phyloP scores from a whole-genome alignment of 2,329 filamentous ascomycete species.

The Macrophomina phaseolina region DNA sequence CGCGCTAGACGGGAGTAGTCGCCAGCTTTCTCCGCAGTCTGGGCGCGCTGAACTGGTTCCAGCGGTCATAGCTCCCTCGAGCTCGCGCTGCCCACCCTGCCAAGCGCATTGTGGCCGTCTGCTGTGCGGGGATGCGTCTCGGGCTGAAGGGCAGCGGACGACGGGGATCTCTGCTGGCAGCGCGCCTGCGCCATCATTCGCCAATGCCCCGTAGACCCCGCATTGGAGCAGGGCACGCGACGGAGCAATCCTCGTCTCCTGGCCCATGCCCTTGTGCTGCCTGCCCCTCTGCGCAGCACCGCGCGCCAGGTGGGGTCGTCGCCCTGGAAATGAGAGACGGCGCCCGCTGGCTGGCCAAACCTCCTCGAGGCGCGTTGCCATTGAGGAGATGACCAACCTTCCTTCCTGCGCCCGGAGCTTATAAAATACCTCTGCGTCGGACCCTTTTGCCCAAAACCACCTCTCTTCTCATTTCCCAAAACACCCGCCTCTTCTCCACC shows the following conservation, averaged over 20 bases:
- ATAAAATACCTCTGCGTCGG: conserved; percentile 18
- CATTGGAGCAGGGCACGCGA: conserved; percentile 15
- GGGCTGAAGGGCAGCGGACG: not conserved
- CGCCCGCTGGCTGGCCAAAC: not conserved
- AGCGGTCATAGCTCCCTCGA: not conserved
- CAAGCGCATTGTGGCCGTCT: not conserved
- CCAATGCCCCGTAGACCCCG: conserved; percentile 24
- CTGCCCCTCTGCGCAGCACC: conserved; percentile 11
- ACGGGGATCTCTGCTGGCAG: not conserved
- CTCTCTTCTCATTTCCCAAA: not conserved
- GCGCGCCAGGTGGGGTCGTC: conserved; percentile 9
- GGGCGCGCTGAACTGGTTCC: not conserved
- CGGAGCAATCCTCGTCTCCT: not conserved
- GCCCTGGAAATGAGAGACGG: conserved; percentile 3
- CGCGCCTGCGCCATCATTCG: not conserved
- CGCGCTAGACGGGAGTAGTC: not conserved
- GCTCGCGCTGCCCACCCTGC: not conserved
- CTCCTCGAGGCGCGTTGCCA: not conserved
- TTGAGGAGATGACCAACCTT: conserved; percentile 10
- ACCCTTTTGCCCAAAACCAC: conserved; percentile 5
- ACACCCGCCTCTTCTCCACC: conserved; percentile 6
- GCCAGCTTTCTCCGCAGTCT: not conserved
- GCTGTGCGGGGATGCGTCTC: conserved; percentile 10
- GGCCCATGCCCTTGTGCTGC: conserved; percentile 1
- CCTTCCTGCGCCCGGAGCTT: not conserved